Percentiles rank a stretch among this genome's conserved stretches.
Conservation (phyloP, 768 basidiomycete species). For the Tephrocybe sp. region DNA sequence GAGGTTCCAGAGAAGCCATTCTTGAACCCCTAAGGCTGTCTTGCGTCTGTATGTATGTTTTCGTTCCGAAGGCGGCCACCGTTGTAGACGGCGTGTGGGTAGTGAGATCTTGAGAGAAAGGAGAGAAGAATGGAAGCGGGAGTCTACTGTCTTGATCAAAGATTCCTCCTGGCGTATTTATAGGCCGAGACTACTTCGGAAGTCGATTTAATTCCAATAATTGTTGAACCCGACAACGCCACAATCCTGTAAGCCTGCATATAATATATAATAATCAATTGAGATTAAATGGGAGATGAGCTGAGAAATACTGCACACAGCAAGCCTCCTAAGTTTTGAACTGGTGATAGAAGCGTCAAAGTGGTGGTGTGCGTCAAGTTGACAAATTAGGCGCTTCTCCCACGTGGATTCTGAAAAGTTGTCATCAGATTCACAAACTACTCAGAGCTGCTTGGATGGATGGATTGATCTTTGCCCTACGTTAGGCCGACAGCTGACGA, state of each 20-base stretch:
- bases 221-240: slow-evolving; percentile 10
- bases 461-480: no score
- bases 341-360: background rate
- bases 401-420: slow-evolving; percentile 4
- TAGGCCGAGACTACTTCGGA: slow-evolving; percentile 11
- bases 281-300: no score
- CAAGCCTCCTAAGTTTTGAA: background rate
- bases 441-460: background rate
- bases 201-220: slow-evolving; percentile 11
- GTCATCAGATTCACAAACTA: background rate
- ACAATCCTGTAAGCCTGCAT: slow-evolving; percentile 4
- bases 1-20: slow-evolving; percentile 20
- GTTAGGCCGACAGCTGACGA: no score
- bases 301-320: background rate
- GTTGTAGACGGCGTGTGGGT: background rate
- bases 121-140: slow-evolving; percentile 5
- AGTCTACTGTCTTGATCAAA: slow-evolving; percentile 5
- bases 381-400: slow-evolving; percentile 10
- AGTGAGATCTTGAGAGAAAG: slow-evolving; percentile 2
- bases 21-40: background rate
- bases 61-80: slow-evolving; percentile 1
- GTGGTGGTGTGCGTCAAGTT: background rate
- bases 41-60: background rate
- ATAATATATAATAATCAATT: background rate
- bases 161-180: slow-evolving; percentile 16